A percentile compares a stretch with the other conserved stretches of the same genome.
Evolutionary conservation across 2,329 filamentous ascomycete species (phyloP).

Genomic region (Calonectria pseudoturangicola): DNA sequence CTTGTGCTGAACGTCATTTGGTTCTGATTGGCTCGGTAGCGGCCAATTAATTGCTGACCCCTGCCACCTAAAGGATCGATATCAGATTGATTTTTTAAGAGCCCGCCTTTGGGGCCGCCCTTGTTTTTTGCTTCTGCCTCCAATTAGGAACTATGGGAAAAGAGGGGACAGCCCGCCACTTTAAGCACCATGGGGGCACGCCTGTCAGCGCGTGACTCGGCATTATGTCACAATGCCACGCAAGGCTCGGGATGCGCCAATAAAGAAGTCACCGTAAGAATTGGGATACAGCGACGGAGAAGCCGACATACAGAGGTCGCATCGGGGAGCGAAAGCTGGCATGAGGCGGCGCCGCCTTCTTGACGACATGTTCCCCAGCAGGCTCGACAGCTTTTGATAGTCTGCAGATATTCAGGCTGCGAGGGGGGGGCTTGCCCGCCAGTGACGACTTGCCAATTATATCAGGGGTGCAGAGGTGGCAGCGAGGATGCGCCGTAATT

Average conservation of each 20-base stretch:
- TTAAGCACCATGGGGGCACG: conserved; percentile 42
- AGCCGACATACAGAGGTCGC: conserved; percentile 20
- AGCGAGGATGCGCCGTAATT: conserved; percentile 24
- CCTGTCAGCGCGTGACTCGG: conserved; percentile 52
- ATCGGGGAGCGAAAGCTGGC: conserved; percentile 4
- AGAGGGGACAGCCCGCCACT: conserved; percentile 49
- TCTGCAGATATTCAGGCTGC: conserved; percentile 10
- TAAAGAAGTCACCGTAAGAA: conserved; percentile 45
- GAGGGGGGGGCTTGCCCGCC: neutral
- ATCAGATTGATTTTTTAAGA: conserved; percentile 59
- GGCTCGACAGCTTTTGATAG: neutral
- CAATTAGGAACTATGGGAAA: conserved; percentile 26
- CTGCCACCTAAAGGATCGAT: conserved; percentile 58
- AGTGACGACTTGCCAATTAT: conserved; percentile 10
- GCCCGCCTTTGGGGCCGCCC: conserved; percentile 44
- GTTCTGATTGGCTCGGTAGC: conserved; percentile 58
- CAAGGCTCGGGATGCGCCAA: conserved; percentile 44
- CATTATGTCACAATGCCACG: conserved; percentile 50
- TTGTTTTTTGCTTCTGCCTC: conserved; percentile 34
- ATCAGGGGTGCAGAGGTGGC: conserved; percentile 9
- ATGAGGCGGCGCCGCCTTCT: neutral
- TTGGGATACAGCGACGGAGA: conserved; percentile 22
- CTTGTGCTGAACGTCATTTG: conserved; percentile 59
- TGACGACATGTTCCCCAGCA: neutral
- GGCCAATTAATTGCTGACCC: conserved; percentile 53